phyloP scores from a whole-genome alignment of 208 protist species.

The Phytomonas sp. region DNA sequence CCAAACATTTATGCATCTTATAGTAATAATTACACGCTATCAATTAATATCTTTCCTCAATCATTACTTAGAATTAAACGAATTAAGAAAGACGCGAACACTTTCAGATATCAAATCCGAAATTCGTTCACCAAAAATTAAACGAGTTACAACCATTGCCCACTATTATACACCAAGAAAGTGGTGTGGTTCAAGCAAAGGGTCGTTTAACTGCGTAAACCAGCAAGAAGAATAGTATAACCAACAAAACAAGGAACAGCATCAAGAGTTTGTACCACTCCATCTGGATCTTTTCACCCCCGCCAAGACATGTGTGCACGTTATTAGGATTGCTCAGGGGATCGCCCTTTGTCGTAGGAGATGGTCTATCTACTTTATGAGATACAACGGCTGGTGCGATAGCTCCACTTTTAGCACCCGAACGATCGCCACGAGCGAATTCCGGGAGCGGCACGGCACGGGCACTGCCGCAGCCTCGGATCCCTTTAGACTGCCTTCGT shows the following conservation, averaged over 20 bases:
- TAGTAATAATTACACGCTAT: background rate
- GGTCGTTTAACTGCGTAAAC: background rate
- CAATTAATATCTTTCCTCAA: constrained; percentile 4
- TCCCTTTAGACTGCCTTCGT: constrained; percentile 10
- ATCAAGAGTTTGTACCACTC: background rate
- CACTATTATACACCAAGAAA: background rate
- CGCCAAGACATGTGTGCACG: background rate
- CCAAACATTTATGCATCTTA: background rate
- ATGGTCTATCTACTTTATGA: background rate
- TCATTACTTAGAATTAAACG: background rate
- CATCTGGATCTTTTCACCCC: background rate
- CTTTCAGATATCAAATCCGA: background rate
- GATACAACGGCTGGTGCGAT: constrained; percentile 3
- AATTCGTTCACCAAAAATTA: background rate
- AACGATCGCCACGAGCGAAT: background rate
- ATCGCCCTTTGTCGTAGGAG: background rate
- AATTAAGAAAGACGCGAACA: background rate
- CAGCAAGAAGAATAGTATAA: background rate
- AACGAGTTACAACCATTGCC: background rate
- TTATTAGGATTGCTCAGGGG: background rate
- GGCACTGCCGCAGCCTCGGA: constrained; percentile 13
- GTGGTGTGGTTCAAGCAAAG: background rate
- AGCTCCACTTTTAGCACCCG: constrained; percentile 5
- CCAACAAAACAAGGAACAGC: background rate
- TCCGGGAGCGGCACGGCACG: background rate